Percentiles rank a stretch among this genome's conserved stretches.
These are phyloP conservation scores for Fonsecaea monophora DNA, from an alignment of 2,329 filamentous ascomycete genomes.

Conservation along the genomic window DNA sequence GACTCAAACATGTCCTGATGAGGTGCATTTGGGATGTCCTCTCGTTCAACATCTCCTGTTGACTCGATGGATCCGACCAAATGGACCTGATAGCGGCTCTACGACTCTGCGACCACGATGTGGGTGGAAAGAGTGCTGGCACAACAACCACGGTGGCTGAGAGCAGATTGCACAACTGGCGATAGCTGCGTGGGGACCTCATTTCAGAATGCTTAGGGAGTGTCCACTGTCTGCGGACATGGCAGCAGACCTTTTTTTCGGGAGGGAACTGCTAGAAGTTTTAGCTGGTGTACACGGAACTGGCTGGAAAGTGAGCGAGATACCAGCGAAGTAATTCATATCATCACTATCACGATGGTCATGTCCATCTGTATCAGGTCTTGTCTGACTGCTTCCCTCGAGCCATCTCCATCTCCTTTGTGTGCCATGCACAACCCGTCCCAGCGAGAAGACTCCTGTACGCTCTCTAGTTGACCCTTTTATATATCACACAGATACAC, in stretches of 20 bases:
- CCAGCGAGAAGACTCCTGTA: no score
- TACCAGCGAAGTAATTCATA: background rate
- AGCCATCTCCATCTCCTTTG: no score
- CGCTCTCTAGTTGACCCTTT: no score
- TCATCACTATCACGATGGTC: no score
- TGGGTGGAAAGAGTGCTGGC: background rate
- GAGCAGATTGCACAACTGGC: background rate
- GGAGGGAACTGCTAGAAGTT: background rate
- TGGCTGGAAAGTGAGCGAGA: background rate
- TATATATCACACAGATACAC: no score
- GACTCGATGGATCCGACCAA: background rate
- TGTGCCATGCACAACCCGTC: no score
- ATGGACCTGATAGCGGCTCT: background rate
- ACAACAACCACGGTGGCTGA: background rate
- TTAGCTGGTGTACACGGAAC: background rate
- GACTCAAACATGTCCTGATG: background rate
- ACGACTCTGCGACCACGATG: background rate
- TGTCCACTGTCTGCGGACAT: background rate
- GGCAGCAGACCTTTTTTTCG: background rate
- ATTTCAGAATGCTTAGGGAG: background rate
- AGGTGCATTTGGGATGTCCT: background rate
- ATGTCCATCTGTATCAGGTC: no score
- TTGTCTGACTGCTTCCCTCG: no score
- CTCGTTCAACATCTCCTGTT: background rate
- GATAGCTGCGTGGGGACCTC: background rate